These are phyloP conservation scores for Lactarius pseudohatsudake DNA, from an alignment of 768 basidiomycete genomes.

Conservation along the genomic window DNA sequence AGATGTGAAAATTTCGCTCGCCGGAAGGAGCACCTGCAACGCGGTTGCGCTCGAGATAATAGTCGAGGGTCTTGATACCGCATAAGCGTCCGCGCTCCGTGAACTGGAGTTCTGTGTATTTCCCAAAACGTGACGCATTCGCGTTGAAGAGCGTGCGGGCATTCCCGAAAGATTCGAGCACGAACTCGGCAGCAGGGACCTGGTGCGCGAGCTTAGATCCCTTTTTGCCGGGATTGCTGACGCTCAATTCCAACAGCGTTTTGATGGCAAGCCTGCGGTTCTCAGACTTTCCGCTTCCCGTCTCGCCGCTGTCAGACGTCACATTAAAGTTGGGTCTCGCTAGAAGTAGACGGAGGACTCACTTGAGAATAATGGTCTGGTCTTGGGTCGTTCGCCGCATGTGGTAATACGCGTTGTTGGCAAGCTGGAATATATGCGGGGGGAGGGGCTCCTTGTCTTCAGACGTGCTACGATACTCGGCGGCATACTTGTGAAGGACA, in stretches of 20 bases:
- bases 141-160: constrained; percentile 90
- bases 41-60: constrained; percentile 90
- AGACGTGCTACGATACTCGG: constrained; percentile 77
- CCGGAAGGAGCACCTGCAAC: constrained; percentile 87
- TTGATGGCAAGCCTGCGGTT: constrained; percentile 89
- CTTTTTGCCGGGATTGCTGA: constrained; percentile 89
- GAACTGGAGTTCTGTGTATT: constrained; percentile 98
- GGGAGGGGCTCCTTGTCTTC: constrained; percentile 59
- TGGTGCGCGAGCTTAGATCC: constrained; percentile 84
- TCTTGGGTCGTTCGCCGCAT: constrained; percentile 94
- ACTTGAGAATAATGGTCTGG: constrained; percentile 87
- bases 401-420: constrained; percentile 92
- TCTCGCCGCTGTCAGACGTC: constrained; percentile 67
- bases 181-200: constrained; percentile 91
- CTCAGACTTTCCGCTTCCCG: constrained; percentile 93
- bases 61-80: constrained; percentile 94
- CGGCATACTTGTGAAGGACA: constrained; percentile 79
- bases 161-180: constrained; percentile 92
- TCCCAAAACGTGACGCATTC: constrained; percentile 95
- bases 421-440: constrained; percentile 91
- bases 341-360: constrained; percentile 34
- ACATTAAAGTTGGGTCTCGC: not conserved
- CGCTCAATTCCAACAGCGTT: constrained; percentile 85
- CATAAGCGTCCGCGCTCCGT: constrained; percentile 84
- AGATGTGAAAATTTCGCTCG: constrained; percentile 96